A percentile compares a stretch with the other conserved stretches of the same genome.
Conservation (phyloP, 805 yeast genomes). For the Spencermartinsiella europaea region DNA sequence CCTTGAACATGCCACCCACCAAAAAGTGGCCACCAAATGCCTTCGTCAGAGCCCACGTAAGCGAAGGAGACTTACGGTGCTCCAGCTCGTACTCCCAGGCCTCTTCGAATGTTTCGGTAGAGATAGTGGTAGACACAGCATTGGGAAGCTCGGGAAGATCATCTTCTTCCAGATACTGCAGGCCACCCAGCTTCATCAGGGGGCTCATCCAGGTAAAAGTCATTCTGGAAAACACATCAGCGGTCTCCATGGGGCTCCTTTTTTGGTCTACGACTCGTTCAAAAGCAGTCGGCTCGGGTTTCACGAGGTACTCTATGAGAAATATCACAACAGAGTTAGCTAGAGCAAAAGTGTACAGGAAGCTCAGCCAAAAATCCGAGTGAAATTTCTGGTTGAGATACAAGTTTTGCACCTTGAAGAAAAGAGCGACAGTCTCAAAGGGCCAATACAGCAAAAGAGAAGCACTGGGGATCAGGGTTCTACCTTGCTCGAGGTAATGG, state of each 20-base stretch:
- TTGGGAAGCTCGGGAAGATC: constrained; percentile 81
- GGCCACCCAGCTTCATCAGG: constrained; percentile 73
- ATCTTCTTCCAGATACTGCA: constrained; percentile 41
- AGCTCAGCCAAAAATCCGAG: constrained; percentile 17
- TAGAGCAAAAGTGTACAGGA: constrained; percentile 32
- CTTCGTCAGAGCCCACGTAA: constrained; percentile 53
- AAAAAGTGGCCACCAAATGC: constrained; percentile 73
- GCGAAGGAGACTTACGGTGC: constrained; percentile 38
- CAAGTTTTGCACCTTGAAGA: constrained; percentile 29
- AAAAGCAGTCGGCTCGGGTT: constrained; percentile 30
- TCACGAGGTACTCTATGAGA: constrained; percentile 40
- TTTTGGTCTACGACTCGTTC: constrained; percentile 33
- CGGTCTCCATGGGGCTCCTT: constrained; percentile 45
- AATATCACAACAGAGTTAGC: constrained; percentile 41
- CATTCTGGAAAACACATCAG: constrained; percentile 68
- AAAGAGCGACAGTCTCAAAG: constrained; percentile 46
- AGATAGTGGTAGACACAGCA: constrained; percentile 55
- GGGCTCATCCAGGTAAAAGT: constrained; percentile 91
- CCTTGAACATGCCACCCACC: constrained; percentile 68
- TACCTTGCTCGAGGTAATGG: constrained; percentile 68
- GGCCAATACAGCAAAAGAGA: constrained; percentile 74
- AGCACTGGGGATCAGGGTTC: constrained; percentile 61
- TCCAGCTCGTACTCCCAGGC: constrained; percentile 58
- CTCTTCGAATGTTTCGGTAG: constrained; percentile 43
- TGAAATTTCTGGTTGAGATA: constrained; percentile 15